Evolutionary conservation across 371 early-diverging fungal species (phyloP), one percentile per base, ranked within the genome.

Genomic region (Choanephora cucurbitarum): DNA sequence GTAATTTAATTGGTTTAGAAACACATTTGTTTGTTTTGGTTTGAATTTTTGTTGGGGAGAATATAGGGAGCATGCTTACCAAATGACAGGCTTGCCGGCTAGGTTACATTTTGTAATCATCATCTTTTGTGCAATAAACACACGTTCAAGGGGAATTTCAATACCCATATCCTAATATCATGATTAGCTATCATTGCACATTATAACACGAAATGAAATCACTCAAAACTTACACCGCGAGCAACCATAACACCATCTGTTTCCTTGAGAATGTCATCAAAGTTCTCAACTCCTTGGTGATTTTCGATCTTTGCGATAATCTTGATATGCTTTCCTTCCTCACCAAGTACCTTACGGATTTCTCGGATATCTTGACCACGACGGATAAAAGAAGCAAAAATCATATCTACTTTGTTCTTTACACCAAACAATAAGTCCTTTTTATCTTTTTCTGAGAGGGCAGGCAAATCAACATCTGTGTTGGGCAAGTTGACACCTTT

Each of bases 191-290:
- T 24, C 34, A n/a, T 31, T 13, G 1, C 17, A 21, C 18, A 52
- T 28, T 19, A 32, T 14, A 52, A 28, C 13, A 21, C 13, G 28
- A 21, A 34, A 49, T 31, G 24, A 46, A 43, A 44, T 31, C 40
- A n/a, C 17, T 70, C 18, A 15, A 39, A 28, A 53, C 70, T 61
- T 73, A 73, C 74, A 51, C 99, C 99, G 69, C 99, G 91, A 34
- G 99, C 99, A 52, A 99, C 91, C 99, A 99, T 99, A 58, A 99
- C 86, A 58, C 98, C 99, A 79, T 99, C 99, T 10, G 97, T 90
- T 46, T 85, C 97, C 34, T 66, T 75, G 37, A 98, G 77, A 62
- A 99, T 99, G 65, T 95, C 97, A 65, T 96, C 94, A 84, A 99
- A 93, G 82, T 99, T 99, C 60, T 88, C 81, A 22, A 99, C 87